phyloP scores from a whole-genome alignment of 306 rosid species.

The Rosa persica region DNA sequence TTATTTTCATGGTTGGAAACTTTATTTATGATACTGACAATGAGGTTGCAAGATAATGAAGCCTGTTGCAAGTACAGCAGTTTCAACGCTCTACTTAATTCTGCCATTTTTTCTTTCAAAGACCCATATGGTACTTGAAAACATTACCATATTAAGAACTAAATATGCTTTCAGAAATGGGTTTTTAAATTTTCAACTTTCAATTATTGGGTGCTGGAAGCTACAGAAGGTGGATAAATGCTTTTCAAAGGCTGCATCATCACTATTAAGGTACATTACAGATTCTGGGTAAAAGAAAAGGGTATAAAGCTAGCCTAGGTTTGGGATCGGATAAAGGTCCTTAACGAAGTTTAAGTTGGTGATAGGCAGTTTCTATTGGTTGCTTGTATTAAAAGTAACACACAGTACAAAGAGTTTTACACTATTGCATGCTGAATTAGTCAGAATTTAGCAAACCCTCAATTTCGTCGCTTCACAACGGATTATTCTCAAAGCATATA shows the following conservation, averaged over 20 bases:
- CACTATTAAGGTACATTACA: neutral
- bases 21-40: constrained; percentile 1
- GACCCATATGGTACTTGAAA: neutral
- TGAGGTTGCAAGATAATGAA: neutral
- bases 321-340: neutral
- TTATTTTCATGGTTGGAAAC: neutral
- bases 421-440: neutral
- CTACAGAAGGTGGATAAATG: neutral
- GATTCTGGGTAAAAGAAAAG: neutral
- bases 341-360: neutral
- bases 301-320: too few relatives aligned
- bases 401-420: neutral
- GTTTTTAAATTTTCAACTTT: neutral
- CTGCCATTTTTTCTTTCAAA: neutral
- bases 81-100: neutral
- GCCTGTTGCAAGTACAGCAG: neutral
- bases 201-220: neutral
- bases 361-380: neutral
- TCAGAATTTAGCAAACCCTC: neutral
- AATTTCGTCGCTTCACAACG: neutral
- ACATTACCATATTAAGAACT: neutral
- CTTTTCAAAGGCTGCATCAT: neutral
- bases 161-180: neutral
- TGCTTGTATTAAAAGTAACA: neutral
- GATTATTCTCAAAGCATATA: neutral